Conservation (phyloP, 352 stramenopile genomes). For the Aphanomyces invadans region DNA sequence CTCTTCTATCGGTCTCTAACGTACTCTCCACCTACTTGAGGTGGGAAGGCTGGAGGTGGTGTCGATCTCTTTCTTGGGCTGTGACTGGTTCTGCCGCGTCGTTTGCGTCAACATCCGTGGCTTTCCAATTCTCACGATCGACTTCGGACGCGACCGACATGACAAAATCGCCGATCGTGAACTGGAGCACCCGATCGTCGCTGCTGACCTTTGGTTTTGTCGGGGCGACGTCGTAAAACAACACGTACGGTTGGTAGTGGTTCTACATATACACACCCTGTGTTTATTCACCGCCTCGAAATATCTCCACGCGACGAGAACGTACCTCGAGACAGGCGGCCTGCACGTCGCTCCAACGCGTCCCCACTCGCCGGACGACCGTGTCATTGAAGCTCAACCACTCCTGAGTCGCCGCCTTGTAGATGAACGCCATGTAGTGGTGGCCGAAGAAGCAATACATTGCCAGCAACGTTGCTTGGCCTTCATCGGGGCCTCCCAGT, state of each 20-base stretch:
- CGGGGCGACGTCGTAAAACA: slow-evolving; percentile 21
- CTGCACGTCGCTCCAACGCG: slow-evolving; percentile 16
- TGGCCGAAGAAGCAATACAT: slow-evolving; percentile 25
- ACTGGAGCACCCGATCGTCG: slow-evolving; percentile 17
- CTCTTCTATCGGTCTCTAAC: slow-evolving; percentile 10
- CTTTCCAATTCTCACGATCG: slow-evolving; percentile 18
- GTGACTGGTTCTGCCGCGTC: not conserved
- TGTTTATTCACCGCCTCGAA: not conserved
- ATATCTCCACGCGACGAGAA: too few species aligned
- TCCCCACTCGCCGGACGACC: slow-evolving; percentile 18
- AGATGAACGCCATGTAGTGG: slow-evolving; percentile 23
- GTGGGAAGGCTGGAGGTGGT: not conserved
- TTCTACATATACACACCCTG: slow-evolving; percentile 18
- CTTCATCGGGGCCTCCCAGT: not conserved
- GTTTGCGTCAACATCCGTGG: not conserved
- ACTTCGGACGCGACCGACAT: slow-evolving; percentile 24
- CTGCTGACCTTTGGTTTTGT: too few species aligned
- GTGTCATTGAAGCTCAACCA: slow-evolving; percentile 23
- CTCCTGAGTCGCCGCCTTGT: slow-evolving; percentile 16
- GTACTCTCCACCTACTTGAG: slow-evolving; percentile 7
- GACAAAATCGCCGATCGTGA: slow-evolving; percentile 26
- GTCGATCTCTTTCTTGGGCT: not conserved
- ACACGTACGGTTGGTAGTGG: slow-evolving; percentile 19
- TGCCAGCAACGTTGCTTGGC: not conserved
- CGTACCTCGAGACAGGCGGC: slow-evolving; percentile 20